Base-by-base conservation (phyloP, 805 yeast species). In the Teunomyces funiuensis region DNA sequence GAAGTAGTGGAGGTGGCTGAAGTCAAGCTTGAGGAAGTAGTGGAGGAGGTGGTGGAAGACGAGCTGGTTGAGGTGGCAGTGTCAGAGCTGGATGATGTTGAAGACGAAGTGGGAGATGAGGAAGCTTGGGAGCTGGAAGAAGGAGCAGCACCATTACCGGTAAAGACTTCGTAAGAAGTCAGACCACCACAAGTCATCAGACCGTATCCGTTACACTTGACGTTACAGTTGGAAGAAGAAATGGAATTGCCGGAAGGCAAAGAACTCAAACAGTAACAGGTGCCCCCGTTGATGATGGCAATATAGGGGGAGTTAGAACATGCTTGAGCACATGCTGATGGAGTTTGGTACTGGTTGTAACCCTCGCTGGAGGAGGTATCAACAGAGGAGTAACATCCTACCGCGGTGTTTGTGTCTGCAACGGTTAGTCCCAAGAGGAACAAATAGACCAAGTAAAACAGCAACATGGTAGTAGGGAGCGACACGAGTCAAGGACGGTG, bases 181-280 rank as follows among this genome's bases (percentile, higher is more conserved):
- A 45, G 7, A 14, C 77, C 76, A 18, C 77, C 77, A 47, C 77
- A 71, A 15, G 37, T 57, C 15, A 48, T 58, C 1, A 19, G 3
- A 10, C 63, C 67, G 42, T 54, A 71, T 6, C 75, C 76, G 33
- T 47, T 31, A 52, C 77, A 71, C 1, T 16, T 33, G 4, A 53
- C 53, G 40, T 50, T 48, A 55, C 77, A 71, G 36, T 6, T 14
- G 11, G 50, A 41, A 6, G 44, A 44, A 15, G 42, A 33, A 2
- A 45, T 22, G 20, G 51, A 37, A n/a, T 47, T 44, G 4, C 61
- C 45, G 10, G 43, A 6, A 2, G 77, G 77, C 26, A 54, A 43
- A 5, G 54, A 33, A 20, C 49, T 46, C 41, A 72, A 64, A 47
- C 77, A 71, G 47, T 52, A 61, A 47, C 77, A 71, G n/a, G 53